Evolutionary conservation across 345 rosid genomes (phyloP).

Genomic region (Bruguiera parviflora): DNA sequence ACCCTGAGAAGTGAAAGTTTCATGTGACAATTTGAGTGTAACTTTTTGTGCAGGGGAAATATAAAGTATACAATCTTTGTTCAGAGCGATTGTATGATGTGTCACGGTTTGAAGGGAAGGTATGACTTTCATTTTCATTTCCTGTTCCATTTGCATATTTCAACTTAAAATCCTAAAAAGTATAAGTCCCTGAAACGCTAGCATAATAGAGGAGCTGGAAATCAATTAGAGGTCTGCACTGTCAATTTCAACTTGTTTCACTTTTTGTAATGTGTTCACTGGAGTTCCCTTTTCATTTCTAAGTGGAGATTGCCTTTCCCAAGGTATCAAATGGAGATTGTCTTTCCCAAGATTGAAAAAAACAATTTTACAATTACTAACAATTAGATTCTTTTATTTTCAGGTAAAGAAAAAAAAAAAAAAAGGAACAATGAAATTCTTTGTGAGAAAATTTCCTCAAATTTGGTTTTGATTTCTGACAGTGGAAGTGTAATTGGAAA

Average conservation of each 20-base stretch:
- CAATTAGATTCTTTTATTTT: too few relatives aligned
- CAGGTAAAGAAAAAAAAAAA: too few relatives aligned
- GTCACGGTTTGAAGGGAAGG: constrained; percentile 32
- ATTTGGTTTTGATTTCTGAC: too few relatives aligned
- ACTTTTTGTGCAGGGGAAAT: constrained; percentile 30
- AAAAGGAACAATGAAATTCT: too few relatives aligned
- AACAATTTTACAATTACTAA: too few relatives aligned
- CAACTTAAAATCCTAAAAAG: not conserved
- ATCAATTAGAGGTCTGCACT: not conserved
- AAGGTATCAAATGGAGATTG: too few relatives aligned
- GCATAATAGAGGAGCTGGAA: not conserved
- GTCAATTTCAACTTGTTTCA: not conserved
- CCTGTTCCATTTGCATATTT: constrained; percentile 5
- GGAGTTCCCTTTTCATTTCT: too few relatives aligned
- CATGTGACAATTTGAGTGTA: constrained; percentile 10
- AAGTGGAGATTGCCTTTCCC: too few relatives aligned
- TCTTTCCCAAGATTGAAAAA: too few relatives aligned
- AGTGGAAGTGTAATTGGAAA: too few relatives aligned
- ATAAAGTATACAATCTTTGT: constrained; percentile 34
- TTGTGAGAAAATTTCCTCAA: too few relatives aligned
- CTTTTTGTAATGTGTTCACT: not conserved
- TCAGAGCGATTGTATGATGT: constrained; percentile 32
- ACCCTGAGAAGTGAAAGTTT: not conserved
- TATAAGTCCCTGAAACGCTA: not conserved
- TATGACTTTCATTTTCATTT: constrained; percentile 12